Percentiles rank a stretch among this genome's conserved stretches.
These are phyloP conservation scores for Pseudogymnoascus sp. DNA, from an alignment of 2,329 filamentous ascomycete genomes.

Conservation along the genomic window DNA sequence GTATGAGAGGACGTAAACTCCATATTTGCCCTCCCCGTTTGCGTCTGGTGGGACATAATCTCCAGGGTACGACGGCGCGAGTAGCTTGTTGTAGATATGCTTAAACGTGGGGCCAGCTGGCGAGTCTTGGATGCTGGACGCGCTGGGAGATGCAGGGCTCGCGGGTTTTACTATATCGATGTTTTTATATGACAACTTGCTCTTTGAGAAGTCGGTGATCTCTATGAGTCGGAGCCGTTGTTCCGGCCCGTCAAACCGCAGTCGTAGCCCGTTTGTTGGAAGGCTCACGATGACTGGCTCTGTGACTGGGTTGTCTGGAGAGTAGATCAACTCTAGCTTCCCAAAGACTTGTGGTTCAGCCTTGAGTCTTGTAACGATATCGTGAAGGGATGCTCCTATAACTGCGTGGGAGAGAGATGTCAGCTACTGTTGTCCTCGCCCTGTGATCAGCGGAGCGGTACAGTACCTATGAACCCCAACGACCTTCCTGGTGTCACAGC, in stretches of 20 bases:
- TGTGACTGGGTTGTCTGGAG: constrained; percentile 61
- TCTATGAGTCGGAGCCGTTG: constrained; percentile 88
- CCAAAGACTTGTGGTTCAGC: constrained; percentile 76
- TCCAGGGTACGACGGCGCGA: constrained; percentile 87
- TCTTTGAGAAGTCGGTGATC: constrained; percentile 81
- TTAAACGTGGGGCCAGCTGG: constrained; percentile 65
- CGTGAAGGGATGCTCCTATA: constrained; percentile 84
- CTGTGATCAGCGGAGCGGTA: constrained; percentile 28
- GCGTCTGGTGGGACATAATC: constrained; percentile 68
- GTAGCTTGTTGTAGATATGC: constrained; percentile 85
- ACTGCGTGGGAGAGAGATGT: constrained; percentile 41
- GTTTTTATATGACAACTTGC: constrained; percentile 71
- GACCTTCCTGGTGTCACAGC: constrained; percentile 61
- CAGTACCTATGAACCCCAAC: constrained; percentile 32
- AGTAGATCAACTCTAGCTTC: constrained; percentile 74
- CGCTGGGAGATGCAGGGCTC: constrained; percentile 26
- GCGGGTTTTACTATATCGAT: constrained; percentile 66
- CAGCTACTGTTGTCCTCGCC: background rate
- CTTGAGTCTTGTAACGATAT: constrained; percentile 79
- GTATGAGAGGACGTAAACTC: constrained; percentile 86
- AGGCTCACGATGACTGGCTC: constrained; percentile 68
- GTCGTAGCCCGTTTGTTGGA: constrained; percentile 74
- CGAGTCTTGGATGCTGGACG: constrained; percentile 26
- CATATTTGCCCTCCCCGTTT: constrained; percentile 45
- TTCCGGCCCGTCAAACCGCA: constrained; percentile 89